Percentiles rank a stretch among this genome's conserved stretches.
These are phyloP conservation scores for Colletotrichum destructivum DNA, from an alignment of 2,329 filamentous ascomycete species.

Conservation along the genomic window DNA sequence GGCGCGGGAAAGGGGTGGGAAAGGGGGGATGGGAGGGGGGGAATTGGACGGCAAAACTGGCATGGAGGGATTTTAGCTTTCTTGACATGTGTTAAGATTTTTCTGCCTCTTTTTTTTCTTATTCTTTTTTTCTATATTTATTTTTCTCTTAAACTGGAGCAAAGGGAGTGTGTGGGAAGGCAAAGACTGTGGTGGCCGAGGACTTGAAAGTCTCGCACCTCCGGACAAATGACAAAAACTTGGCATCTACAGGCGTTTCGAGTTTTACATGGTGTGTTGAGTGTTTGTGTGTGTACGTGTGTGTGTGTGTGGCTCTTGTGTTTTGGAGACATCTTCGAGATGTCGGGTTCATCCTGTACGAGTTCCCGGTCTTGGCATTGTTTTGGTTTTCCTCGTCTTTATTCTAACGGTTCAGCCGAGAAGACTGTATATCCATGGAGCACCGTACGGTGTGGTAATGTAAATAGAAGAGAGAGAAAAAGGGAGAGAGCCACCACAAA, in stretches of 20 bases:
- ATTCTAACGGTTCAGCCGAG: too few species aligned
- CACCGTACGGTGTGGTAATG: constrained; percentile 41
- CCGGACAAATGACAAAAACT: constrained; percentile 37
- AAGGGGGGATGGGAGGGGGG: background rate
- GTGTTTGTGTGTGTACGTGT: background rate
- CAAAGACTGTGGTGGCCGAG: constrained; percentile 17
- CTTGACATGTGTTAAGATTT: constrained; percentile 23
- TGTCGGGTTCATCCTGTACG: constrained; percentile 4
- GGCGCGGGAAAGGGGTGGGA: constrained; percentile 8
- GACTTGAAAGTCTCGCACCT: constrained; percentile 6
- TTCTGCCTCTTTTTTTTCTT: background rate
- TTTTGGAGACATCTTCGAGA: constrained; percentile 8
- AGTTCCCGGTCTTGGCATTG: constrained; percentile 19
- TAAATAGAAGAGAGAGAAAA: constrained; percentile 31
- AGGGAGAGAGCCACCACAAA: constrained; percentile 10
- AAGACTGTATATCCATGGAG: background rate
- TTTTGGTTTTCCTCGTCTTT: constrained; percentile 9
- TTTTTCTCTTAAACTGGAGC: constrained; percentile 15
- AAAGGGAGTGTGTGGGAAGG: constrained; percentile 9
- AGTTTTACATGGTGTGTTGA: constrained; percentile 5
- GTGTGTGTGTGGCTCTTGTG: background rate
- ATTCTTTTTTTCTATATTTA: too few species aligned
- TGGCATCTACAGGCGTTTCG: constrained; percentile 42
- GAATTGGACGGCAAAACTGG: too few species aligned
- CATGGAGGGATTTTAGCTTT: background rate